Evolutionary conservation across 805 yeast genomes (phyloP).

Genomic region (Candida golubevii): DNA sequence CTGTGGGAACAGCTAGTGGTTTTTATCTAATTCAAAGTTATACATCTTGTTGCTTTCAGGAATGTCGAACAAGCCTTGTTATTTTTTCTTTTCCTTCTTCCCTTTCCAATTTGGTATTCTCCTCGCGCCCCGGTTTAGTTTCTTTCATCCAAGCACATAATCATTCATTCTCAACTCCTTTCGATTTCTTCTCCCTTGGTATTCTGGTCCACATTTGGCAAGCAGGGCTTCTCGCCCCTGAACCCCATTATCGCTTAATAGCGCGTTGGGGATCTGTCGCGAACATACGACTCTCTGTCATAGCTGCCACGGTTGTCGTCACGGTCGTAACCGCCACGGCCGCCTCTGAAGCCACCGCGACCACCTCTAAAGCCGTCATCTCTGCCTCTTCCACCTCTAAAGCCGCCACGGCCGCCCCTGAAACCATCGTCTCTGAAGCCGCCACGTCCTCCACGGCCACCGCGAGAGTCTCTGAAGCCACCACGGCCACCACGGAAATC

Average conservation of each 20-base stretch:
- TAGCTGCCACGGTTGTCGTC: constrained; percentile 39
- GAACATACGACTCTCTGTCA: constrained; percentile 43
- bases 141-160: too few species aligned
- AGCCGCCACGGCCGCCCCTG: constrained; percentile 46
- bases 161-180: too few species aligned
- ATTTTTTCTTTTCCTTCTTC: background rate
- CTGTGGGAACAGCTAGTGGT: constrained; percentile 7
- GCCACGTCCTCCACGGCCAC: constrained; percentile 38
- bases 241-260: constrained; percentile 32
- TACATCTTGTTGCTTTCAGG: constrained; percentile 3
- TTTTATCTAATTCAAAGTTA: constrained; percentile 9
- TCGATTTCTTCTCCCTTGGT: too few species aligned
- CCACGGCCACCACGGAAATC: constrained; percentile 40
- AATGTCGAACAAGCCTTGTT: background rate
- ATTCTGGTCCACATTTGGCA: too few species aligned
- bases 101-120: background rate
- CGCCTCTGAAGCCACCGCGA: constrained; percentile 38
- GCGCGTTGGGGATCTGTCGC: constrained; percentile 72
- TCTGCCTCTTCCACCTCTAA: constrained; percentile 26
- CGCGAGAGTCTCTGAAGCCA: constrained; percentile 39
- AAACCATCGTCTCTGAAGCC: constrained; percentile 30
- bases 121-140: too few species aligned
- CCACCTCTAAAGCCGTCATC: constrained; percentile 34
- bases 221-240: too few species aligned
- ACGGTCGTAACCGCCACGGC: constrained; percentile 45